phyloP scores from a whole-genome alignment of 805 yeast species.

The Candida rishiriensis region DNA sequence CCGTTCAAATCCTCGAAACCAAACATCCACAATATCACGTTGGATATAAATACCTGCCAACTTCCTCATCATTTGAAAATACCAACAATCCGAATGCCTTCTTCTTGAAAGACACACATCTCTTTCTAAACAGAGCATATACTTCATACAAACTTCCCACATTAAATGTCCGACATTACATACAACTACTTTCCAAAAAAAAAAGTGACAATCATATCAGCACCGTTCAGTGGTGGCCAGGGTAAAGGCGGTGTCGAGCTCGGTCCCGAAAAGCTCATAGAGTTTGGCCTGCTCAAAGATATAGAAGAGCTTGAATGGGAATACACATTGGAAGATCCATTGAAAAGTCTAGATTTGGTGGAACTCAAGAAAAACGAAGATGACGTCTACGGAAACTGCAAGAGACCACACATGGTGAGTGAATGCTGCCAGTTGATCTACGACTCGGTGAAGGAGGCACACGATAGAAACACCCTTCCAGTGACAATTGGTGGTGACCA shows the following conservation, averaged over 20 bases:
- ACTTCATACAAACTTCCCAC: background rate
- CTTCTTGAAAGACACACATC: too few species aligned
- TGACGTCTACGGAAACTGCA: constrained; percentile 54
- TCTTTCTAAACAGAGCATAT: background rate
- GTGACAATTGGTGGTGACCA: constrained; percentile 95
- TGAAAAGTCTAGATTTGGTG: constrained; percentile 44
- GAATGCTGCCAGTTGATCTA: constrained; percentile 63
- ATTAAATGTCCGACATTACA: constrained; percentile 19
- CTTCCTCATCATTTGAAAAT: background rate
- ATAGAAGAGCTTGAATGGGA: constrained; percentile 72
- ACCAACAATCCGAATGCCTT: background rate
- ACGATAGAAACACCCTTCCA: constrained; percentile 53
- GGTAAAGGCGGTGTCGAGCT: constrained; percentile 89
- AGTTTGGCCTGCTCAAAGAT: constrained; percentile 64
- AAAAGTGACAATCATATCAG: constrained; percentile 67
- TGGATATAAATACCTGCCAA: too few species aligned
- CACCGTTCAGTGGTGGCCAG: constrained; percentile 97
- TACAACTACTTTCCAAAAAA: constrained; percentile 54
- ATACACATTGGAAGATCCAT: constrained; percentile 48
- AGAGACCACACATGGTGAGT: constrained; percentile 75
- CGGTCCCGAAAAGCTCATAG: constrained; percentile 80
- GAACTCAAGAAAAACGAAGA: constrained; percentile 35
- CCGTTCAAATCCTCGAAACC: too few species aligned
- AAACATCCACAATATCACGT: too few species aligned
- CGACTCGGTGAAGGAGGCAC: constrained; percentile 51